phyloP scores from a whole-genome alignment of 2,329 filamentous ascomycete species.

The Beauveria sp. region DNA sequence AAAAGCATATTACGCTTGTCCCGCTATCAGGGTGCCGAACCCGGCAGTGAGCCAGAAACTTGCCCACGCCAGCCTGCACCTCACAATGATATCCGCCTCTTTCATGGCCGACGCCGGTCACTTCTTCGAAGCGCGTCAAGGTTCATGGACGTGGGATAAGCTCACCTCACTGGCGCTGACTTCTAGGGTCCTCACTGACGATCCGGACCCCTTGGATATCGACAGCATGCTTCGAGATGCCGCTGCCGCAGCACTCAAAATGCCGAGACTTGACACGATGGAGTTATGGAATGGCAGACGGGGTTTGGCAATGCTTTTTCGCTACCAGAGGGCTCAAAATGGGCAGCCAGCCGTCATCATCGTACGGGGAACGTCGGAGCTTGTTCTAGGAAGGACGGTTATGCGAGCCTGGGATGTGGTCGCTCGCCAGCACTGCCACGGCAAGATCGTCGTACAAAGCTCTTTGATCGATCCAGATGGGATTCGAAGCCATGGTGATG shows the following conservation, averaged over 20 bases:
- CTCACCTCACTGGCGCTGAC: slow-evolving; percentile 24
- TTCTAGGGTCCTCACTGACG: slow-evolving; percentile 20
- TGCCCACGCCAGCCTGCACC: slow-evolving; percentile 23
- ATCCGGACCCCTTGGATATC: slow-evolving; percentile 16
- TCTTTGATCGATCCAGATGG: slow-evolving; percentile 14
- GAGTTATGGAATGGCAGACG: slow-evolving; percentile 26
- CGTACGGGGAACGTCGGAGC: slow-evolving; percentile 17
- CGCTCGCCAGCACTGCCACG: slow-evolving; percentile 15
- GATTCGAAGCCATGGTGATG: slow-evolving; percentile 18
- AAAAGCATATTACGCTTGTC: slow-evolving; percentile 9
- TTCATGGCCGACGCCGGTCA: slow-evolving; percentile 25
- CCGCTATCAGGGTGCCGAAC: slow-evolving; percentile 16
- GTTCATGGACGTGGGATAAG: slow-evolving; percentile 22
- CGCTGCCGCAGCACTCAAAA: slow-evolving; percentile 19
- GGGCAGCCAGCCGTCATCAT: slow-evolving; percentile 18
- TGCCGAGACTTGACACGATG: slow-evolving; percentile 24
- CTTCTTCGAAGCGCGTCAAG: slow-evolving; percentile 21
- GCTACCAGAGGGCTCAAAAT: slow-evolving; percentile 15
- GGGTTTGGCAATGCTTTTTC: slow-evolving; percentile 19
- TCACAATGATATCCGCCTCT: slow-evolving; percentile 23
- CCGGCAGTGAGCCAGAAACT: slow-evolving; percentile 20
- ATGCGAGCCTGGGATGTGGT: slow-evolving; percentile 20
- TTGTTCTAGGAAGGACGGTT: slow-evolving; percentile 14
- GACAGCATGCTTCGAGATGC: slow-evolving; percentile 22
- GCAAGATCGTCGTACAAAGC: slow-evolving; percentile 13